Conservation (phyloP, 768 basidiomycete genomes). For the Mycena latifolia region DNA sequence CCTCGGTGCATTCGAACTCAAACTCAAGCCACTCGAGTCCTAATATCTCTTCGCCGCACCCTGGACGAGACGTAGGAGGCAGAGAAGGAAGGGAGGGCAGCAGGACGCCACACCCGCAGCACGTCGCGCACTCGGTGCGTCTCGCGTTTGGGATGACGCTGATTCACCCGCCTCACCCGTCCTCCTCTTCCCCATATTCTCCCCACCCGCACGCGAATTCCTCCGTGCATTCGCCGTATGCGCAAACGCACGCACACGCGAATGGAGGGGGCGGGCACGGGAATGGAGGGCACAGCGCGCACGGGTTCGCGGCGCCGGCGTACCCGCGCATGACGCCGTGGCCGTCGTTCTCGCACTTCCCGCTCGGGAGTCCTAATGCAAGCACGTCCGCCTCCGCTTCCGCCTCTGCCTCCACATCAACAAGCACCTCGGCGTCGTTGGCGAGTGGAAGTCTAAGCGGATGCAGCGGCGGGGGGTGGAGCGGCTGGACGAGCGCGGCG, state of each 20-base stretch:
- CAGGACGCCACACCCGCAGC: conserved; percentile 62
- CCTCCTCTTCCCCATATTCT: too few relatives aligned
- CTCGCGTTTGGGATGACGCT: conserved; percentile 95
- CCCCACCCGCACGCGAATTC: too few relatives aligned
- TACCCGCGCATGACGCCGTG: conserved; percentile 55
- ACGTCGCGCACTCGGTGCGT: conserved; percentile 87
- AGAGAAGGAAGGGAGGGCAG: background rate
- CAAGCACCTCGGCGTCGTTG: conserved; percentile 10
- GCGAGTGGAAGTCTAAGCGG: conserved; percentile 17
- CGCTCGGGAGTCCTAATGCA: conserved; percentile 35
- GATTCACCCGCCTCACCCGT: conserved; percentile 65
- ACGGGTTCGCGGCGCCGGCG: conserved; percentile 31
- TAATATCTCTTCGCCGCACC: too few relatives aligned
- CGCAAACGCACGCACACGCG: too few relatives aligned
- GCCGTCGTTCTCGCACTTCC: conserved; percentile 40
- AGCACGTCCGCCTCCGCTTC: conserved; percentile 41
- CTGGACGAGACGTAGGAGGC: too few relatives aligned
- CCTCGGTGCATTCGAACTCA: conserved; percentile 4
- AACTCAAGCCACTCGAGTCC: too few relatives aligned
- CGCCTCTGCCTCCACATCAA: background rate
- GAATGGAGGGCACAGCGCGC: too few relatives aligned
- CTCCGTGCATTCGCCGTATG: too few relatives aligned
- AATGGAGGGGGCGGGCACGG: too few relatives aligned
- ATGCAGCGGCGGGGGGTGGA: conserved; percentile 8
- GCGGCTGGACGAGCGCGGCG: background rate